Evolutionary conservation across 1,139 yeast species (phyloP), one percentile per base, ranked within the genome.

Genomic region (Saccharomyces uvarum): DNA sequence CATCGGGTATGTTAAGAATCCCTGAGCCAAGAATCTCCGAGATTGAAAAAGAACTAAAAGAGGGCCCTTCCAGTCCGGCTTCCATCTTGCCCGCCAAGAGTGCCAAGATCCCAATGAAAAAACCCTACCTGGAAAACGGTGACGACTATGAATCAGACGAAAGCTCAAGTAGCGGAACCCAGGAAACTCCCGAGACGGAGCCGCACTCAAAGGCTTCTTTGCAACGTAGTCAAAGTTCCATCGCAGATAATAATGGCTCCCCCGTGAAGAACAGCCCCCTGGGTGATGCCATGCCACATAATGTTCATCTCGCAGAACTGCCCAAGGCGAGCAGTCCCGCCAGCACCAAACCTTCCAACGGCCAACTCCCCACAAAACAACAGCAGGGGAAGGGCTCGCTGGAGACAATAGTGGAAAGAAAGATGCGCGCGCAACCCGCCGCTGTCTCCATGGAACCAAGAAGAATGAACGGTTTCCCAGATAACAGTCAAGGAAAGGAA

Each of bases 1-100:
- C 87, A 0, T 83, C 88, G 0, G 90, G 90, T 1, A 84, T 83
- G 88, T 70, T 85, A 27, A 63, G 71, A 16, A 73, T 72, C 14
- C 77, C 77, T 2, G 76, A 73, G 56, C 76, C 76, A 26, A 72
- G 67, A 56, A 62, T 73, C 53, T 65, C 72, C 19, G 76, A 73
- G 53, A 69, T 73, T 13, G 75, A 72, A 54, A 72, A 69, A 47
- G 68, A 68, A 47, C 54, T 68, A 48, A 59, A 58, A 47, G 71
- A 69, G 52, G 71, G 72, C 2, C 69, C 71, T 9, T 66, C 71
- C 16, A 68, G 72, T 51, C 72, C 72, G 6, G 60, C 69, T 3
- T 63, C 69, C 2, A 50, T 66, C 9, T 50, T 69, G 32, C 73
- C 73, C 6, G 61, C 67, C 3, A 68, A 62, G 50, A 59, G 69